Percentiles rank a stretch among this genome's conserved stretches.
phyloP scores from a whole-genome alignment of 2,329 filamentous ascomycete genomes.

The Colletotrichum incanum region DNA sequence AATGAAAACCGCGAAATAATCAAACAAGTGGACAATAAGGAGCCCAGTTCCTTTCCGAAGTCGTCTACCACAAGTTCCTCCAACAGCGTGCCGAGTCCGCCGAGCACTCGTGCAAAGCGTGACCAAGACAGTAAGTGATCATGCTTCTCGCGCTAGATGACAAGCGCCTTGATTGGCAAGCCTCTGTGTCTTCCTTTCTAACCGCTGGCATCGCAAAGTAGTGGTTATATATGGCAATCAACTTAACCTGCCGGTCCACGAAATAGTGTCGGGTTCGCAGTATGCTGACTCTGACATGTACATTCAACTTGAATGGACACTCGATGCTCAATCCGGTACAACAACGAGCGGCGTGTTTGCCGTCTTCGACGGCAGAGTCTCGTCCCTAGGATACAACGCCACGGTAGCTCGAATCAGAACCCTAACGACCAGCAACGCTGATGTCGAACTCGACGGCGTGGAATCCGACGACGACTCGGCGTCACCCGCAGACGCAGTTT shows the following conservation, averaged over 20 bases:
- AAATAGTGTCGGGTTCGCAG: neutral
- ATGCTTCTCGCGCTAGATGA: neutral
- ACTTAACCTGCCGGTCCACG: neutral
- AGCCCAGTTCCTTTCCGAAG: neutral
- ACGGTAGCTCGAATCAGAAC: neutral
- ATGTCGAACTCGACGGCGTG: neutral
- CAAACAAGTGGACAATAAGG: neutral
- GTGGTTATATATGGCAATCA: neutral
- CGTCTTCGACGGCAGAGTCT: neutral
- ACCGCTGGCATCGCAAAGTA: neutral
- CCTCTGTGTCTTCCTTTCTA: neutral
- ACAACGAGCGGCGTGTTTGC: conserved; percentile 29
- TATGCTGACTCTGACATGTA: conserved; percentile 5
- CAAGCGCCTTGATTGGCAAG: neutral
- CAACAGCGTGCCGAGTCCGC: neutral
- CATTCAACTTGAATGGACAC: conserved; percentile 10
- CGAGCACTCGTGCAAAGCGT: neutral
- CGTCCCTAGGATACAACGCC: neutral
- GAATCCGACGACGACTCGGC: neutral
- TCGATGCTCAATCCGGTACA: neutral
- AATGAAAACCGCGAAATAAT: neutral
- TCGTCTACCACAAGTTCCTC: neutral
- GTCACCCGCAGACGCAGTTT: neutral
- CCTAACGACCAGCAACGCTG: neutral
- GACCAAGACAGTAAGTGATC: neutral